Conservation (phyloP, 495 filamentous ascomycete genomes). For the Aspergillus indologenus region DNA sequence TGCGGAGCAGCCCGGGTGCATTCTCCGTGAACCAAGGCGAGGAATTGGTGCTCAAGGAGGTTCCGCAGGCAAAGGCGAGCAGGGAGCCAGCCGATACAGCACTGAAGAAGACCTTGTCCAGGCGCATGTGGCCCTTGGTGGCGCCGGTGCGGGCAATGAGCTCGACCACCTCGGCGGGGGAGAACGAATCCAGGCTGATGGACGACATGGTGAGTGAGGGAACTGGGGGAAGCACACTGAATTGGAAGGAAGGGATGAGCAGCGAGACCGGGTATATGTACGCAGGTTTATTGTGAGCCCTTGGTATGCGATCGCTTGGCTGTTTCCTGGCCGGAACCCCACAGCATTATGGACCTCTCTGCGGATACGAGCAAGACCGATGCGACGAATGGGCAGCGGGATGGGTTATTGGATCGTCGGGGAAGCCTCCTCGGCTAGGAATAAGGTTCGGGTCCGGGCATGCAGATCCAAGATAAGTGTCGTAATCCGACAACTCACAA, state of each 20-base stretch:
- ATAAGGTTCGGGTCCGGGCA: not conserved
- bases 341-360: too few species aligned
- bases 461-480: not conserved
- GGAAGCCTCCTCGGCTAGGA: not conserved
- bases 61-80: constrained; percentile 53
- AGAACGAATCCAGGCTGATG: constrained; percentile 38
- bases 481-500: not conserved
- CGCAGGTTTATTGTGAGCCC: too few species aligned
- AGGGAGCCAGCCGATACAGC: constrained; percentile 51
- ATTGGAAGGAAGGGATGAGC: not conserved
- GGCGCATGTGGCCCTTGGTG: constrained; percentile 50
- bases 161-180: constrained; percentile 45
- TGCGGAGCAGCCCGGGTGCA: constrained; percentile 57
- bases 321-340: too few species aligned
- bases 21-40: constrained; percentile 60
- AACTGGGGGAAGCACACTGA: not conserved
- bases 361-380: not conserved
- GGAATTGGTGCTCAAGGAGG: constrained; percentile 48
- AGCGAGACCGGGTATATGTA: not conserved
- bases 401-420: not conserved
- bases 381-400: not conserved
- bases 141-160: constrained; percentile 43
- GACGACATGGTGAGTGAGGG: constrained; percentile 11
- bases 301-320: too few species aligned
- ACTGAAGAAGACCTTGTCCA: constrained; percentile 54